Percentiles rank a stretch among this genome's conserved stretches.
Evolutionary conservation across 805 yeast genomes (phyloP).

Genomic region (Myxozyma udenii): DNA sequence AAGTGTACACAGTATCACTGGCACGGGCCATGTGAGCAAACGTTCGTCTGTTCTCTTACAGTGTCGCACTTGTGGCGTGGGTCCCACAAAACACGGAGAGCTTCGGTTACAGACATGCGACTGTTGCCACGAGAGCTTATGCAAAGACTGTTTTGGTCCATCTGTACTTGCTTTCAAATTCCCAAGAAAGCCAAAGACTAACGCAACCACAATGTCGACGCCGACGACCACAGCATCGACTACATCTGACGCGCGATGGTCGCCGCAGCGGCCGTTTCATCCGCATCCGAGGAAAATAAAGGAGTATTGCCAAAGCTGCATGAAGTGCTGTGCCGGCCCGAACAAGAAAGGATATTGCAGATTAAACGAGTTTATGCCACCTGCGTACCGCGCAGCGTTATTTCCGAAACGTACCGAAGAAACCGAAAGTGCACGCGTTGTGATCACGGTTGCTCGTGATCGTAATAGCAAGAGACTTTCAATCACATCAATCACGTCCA

Average conservation of each 20-base stretch:
- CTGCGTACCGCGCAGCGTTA: background rate
- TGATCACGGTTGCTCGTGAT: background rate
- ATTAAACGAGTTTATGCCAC: constrained; percentile 1
- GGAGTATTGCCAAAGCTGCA: constrained; percentile 18
- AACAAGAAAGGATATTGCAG: constrained; percentile 15
- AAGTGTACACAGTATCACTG: background rate
- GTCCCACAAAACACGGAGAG: background rate
- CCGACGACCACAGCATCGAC: constrained; percentile 4
- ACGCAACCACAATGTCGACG: no score
- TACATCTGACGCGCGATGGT: background rate
- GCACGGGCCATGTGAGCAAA: background rate
- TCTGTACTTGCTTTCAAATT: constrained; percentile 13
- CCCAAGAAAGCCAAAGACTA: constrained; percentile 9
- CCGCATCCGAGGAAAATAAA: constrained; percentile 3
- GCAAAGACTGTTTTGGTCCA: constrained; percentile 17
- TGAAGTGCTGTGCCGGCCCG: constrained; percentile 22
- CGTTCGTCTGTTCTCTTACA: background rate
- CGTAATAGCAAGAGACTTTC: background rate
- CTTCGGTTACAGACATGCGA: constrained; percentile 3
- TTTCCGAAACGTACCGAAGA: constrained; percentile 43
- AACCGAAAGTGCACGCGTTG: background rate
- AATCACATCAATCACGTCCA: background rate
- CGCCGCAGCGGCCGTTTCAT: background rate
- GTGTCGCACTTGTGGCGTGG: background rate
- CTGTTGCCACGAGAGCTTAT: constrained; percentile 9